Evolutionary conservation across 1,284 basidiomycete genomes (phyloP).

Genomic region (Pseudozyma sp.): DNA sequence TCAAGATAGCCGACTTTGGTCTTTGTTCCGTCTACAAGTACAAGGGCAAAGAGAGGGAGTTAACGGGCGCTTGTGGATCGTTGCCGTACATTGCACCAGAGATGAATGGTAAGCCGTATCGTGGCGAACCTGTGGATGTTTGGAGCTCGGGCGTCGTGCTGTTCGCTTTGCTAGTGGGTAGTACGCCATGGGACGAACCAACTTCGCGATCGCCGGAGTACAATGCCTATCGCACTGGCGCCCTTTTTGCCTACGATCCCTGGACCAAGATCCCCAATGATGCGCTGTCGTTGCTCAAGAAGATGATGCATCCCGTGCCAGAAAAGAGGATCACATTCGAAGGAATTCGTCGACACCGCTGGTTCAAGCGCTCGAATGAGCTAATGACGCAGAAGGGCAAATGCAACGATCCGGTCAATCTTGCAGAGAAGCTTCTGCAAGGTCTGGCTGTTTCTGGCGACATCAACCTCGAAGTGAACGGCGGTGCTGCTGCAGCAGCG

Average conservation of each 20-base stretch:
- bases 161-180: slow-evolving; percentile 90
- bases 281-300: slow-evolving; percentile 70
- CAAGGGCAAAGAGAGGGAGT: slow-evolving; percentile 78
- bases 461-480: slow-evolving; percentile 49
- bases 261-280: slow-evolving; percentile 80
- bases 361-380: slow-evolving; percentile 63
- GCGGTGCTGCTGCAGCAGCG: slow-evolving; percentile 25
- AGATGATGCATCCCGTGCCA: slow-evolving; percentile 65
- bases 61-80: slow-evolving; percentile 80
- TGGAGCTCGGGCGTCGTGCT: slow-evolving; percentile 98
- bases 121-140: slow-evolving; percentile 89
- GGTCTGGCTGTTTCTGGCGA: slow-evolving; percentile 66
- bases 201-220: slow-evolving; percentile 84
- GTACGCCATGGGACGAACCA: slow-evolving; percentile 98
- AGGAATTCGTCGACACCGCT: slow-evolving; percentile 65
- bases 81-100: slow-evolving; percentile 95
- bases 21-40: slow-evolving; percentile 90
- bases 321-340: slow-evolving; percentile 55
- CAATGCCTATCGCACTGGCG: slow-evolving; percentile 78
- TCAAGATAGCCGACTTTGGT: slow-evolving; percentile 97
- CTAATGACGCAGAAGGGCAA: slow-evolving; percentile 59
- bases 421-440: slow-evolving; percentile 67
- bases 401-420: slow-evolving; percentile 64
- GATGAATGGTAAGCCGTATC: slow-evolving; percentile 74
- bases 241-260: slow-evolving; percentile 78